Base-by-base conservation (phyloP, 2,329 filamentous ascomycete species). In the Penicillium italicum region DNA sequence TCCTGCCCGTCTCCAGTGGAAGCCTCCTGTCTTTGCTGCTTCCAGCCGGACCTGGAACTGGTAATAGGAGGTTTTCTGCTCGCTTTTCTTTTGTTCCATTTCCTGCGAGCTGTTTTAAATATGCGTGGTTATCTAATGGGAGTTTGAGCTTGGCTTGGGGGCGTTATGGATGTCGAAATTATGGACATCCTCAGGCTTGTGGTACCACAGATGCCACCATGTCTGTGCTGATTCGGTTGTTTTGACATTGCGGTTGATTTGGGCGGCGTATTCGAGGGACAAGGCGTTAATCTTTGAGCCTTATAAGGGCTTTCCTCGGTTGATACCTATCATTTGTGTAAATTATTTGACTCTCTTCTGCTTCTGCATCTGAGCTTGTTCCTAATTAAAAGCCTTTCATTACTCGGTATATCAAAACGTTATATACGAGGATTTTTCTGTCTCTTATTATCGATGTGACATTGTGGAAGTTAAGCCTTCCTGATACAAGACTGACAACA, bases 1-100 rank as follows among this genome's bases (percentile, higher is more conserved):
- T 58, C 81, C 92, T 0, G 82, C 85, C 20, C 83, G 84, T 66
- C 85, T 99, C 55, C 88, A 91, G 67, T 99, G 94, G 94, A 97
- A 96, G 74, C 93, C 94, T 11, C 94, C 94, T 0, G 89, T 97
- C 0, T 97, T 97, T 69, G 92, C 88, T 26, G 92, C 93, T 1
- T 90, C 89, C 14, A 90, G 85, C 64, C 83, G 93, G 65, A 97
- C 93, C 12, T 97, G 94, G 94, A 95, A 92, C 58, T 97, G 93
- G 93, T 97, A 69, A 69, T 50, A n/a, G 20, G 36, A 34, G 16
- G n/a, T 55, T 44, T 51, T 3, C 43, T 44, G 24, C 18, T 45
- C 46, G 26, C 33, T 33, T 36, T 53, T 6, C 24, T 45, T 45
- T 33, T 33, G 30, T 36, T 45, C 31, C 26, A 49, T 50, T 33